Base-by-base conservation (phyloP, 2,329 filamentous ascomycete genomes). In the Sclerotinia subarctica region DNA sequence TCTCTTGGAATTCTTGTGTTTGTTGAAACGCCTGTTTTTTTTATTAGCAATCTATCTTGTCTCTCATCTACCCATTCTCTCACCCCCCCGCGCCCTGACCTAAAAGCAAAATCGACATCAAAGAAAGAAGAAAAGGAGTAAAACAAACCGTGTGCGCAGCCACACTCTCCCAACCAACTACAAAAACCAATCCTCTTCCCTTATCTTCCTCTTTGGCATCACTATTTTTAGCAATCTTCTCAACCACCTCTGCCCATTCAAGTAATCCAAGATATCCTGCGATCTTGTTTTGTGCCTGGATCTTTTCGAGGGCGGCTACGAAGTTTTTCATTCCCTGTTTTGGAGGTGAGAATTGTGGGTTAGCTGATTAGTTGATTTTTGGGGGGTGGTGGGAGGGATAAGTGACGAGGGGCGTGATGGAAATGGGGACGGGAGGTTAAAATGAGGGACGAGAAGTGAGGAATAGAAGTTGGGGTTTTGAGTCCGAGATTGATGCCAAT, bases 111-210 rank as follows among this genome's bases (percentile, higher is more conserved):
- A n/a, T 2, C 32, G 32, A 15, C 10, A 35, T 3, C 21, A 1
- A 15, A 3, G 21, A 5, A 11, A 17, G 11, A n/a, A 32, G 8
- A 7, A 44, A 47, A 47, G 24, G 6, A 32, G 26, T 1, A 17
- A 60, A 32, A 7, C 52, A 11, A 24, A 66, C 64, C 69, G 72
- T 63, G 69, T 76, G 75, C 21, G 44, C 64, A 59, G 73, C 74
- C 51, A 68, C 70, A 54, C 63, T 72, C 66, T 72, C 67, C 75
- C 75, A 76, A 7, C 70, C 73, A 26, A 71, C 17, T 29, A 68
- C 54, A 17, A 73, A 46, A 38, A 72, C 68, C 8, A 68, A 32
- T 1, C 68, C 73, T 44, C 62, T 73, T 7, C 69, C 72, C 60
- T 68, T 64, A 29, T 64, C 67, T 17, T 32, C 70, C 38, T 65